Base-by-base conservation (phyloP, 345 rosid species). In the Litchi chinensis region DNA sequence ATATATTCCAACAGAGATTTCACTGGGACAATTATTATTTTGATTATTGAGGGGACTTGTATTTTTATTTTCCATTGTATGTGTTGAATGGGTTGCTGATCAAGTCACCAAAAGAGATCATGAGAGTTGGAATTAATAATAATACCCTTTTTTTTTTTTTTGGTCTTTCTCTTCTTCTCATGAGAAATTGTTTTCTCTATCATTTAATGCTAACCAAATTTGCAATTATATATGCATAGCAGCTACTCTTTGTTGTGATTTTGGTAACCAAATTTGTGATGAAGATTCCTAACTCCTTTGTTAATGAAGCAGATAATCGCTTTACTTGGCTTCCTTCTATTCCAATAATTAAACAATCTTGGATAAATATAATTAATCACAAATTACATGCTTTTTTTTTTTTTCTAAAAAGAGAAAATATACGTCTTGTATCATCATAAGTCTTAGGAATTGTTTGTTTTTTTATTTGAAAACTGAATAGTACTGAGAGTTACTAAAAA, bases 1-100 rank as follows among this genome's bases (percentile, higher is more conserved):
- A 32, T 1, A 50, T 18, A 24, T 32, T 54, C 70, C 79, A 78
- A 72, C 74, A 72, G 18, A 77, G 75, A 82, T 68, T 24, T 77
- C 73, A 22, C 73, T 39, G 59, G n/a, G 39, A 24, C 11, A 54
- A 65, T 64, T 22, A 22, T 19, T 67, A 13, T 40, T 52, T 4
- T 50, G 64, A 43, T n/a, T 40, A 43, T 26, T 16, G 72, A 50
- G 63, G 18, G 48, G 73, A 56, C 67, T 40, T 62, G 24, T 57
- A 11, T 12, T 41, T 68, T 10, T 52, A 52, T 52, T 59, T 69
- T 24, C 75, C 69, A 75, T 65, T 69, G 26, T 24, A 5, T 13
- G 2, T 0, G 6, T 75, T 76, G 83, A 77, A 67, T 32, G n/a
- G 37, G 73, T 65, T 74, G 24, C 66, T 21, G n/a, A 26, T 22